phyloP scores from a whole-genome alignment of 352 stramenopile genomes.

The Thalassiosira exigua region DNA sequence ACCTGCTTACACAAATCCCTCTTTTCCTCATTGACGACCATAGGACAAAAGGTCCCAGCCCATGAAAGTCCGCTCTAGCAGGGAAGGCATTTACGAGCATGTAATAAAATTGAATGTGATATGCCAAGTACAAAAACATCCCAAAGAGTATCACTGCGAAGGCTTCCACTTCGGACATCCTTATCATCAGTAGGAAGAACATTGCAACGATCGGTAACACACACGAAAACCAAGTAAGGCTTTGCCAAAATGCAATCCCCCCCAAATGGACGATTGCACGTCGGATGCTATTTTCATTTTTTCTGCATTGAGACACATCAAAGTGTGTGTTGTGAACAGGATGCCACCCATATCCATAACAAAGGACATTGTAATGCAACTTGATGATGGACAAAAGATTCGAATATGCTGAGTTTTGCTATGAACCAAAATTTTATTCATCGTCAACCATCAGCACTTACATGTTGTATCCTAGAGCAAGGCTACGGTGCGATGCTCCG shows the following conservation, averaged over 20 bases:
- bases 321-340: neutral
- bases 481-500: neutral
- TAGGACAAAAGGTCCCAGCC: too few species aligned
- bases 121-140: neutral
- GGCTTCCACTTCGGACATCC: neutral
- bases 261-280: neutral
- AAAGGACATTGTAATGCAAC: neutral
- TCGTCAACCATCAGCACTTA: too few species aligned
- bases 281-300: neutral
- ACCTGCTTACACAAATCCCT: too few species aligned
- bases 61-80: too few species aligned
- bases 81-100: neutral
- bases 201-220: neutral
- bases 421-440: too few species aligned
- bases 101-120: neutral
- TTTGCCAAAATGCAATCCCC: neutral
- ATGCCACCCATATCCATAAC: neutral
- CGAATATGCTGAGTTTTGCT: too few species aligned
- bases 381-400: too few species aligned
- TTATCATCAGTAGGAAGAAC: slow-evolving; percentile 1
- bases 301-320: neutral
- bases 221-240: neutral
- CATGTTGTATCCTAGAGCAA: neutral
- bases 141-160: neutral
- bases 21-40: too few species aligned